Evolutionary conservation across 129 eudicot genomes (phyloP).

Genomic region (Flaveria linearis): DNA sequence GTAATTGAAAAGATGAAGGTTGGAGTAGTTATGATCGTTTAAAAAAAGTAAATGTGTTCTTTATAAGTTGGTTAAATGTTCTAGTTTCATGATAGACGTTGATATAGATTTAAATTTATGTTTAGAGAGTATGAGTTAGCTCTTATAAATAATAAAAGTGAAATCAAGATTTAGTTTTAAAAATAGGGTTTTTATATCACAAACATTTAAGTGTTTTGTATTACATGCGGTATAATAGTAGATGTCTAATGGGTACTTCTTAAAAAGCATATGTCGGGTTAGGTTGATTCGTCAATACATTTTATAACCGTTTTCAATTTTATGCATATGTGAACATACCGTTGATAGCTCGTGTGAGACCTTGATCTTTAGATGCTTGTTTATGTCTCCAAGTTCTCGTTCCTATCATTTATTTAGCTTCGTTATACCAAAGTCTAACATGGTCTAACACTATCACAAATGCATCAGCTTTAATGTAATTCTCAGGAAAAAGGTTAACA

Average conservation of each 20-base stretch:
- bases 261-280: not conserved
- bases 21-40: no score
- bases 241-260: not conserved
- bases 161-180: slow-evolving; percentile 7
- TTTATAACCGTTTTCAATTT: not conserved
- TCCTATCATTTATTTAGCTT: slow-evolving; percentile 50
- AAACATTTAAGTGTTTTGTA: not conserved
- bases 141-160: not conserved
- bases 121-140: no score
- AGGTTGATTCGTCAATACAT: not conserved
- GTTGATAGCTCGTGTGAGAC: slow-evolving; percentile 74
- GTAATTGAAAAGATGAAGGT: no score
- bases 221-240: not conserved
- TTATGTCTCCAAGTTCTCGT: slow-evolving; percentile 90
- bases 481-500: not conserved
- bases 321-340: slow-evolving; percentile 37
- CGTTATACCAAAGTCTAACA: slow-evolving; percentile 15
- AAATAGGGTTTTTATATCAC: not conserved
- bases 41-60: no score
- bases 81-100: no score
- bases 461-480: not conserved
- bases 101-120: no score
- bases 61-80: no score
- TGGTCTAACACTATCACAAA: not conserved
- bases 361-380: slow-evolving; percentile 86